phyloP scores from a whole-genome alignment of 2,329 filamentous ascomycete genomes.

The Calonectria montana region DNA sequence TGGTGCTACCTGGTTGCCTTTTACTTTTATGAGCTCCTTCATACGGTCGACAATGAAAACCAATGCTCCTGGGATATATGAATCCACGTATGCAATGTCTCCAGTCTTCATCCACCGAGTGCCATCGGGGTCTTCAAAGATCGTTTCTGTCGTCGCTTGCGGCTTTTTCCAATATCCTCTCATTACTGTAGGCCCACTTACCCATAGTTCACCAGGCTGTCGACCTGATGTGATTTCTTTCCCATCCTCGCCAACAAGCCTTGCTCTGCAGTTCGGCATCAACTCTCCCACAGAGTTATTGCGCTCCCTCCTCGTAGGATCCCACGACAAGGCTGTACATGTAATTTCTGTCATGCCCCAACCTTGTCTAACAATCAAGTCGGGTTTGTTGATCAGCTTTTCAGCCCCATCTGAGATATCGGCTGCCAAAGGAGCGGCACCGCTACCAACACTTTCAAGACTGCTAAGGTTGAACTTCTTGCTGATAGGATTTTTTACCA shows the following conservation, averaged over 20 bases:
- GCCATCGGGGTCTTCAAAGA: conserved; percentile 57
- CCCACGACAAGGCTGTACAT: conserved; percentile 75
- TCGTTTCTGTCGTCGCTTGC: conserved; percentile 72
- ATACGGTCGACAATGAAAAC: conserved; percentile 77
- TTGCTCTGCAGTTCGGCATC: conserved; percentile 62
- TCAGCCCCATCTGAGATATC: conserved; percentile 59
- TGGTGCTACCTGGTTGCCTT: conserved; percentile 81
- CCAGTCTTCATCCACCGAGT: conserved; percentile 79
- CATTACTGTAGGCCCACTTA: conserved; percentile 78
- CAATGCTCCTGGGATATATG: conserved; percentile 59
- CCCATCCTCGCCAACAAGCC: conserved; percentile 70
- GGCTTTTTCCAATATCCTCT: conserved; percentile 81
- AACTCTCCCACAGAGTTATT: conserved; percentile 34
- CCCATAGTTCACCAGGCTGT: conserved; percentile 77
- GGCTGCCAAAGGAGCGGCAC: conserved; percentile 74
- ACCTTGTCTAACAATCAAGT: conserved; percentile 67
- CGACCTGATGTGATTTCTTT: conserved; percentile 58
- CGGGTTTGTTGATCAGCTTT: conserved; percentile 60
- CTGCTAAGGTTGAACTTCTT: conserved; percentile 77
- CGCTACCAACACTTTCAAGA: conserved; percentile 67
- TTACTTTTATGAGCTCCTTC: conserved; percentile 72
- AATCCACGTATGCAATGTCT: conserved; percentile 75
- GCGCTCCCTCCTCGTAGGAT: conserved; percentile 64
- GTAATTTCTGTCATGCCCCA: conserved; percentile 92
- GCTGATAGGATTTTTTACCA: conserved; percentile 77